Percentiles rank a stretch among this genome's conserved stretches.
Evolutionary conservation across 208 protist species (phyloP).

Genomic region (Phytomonas sp.): DNA sequence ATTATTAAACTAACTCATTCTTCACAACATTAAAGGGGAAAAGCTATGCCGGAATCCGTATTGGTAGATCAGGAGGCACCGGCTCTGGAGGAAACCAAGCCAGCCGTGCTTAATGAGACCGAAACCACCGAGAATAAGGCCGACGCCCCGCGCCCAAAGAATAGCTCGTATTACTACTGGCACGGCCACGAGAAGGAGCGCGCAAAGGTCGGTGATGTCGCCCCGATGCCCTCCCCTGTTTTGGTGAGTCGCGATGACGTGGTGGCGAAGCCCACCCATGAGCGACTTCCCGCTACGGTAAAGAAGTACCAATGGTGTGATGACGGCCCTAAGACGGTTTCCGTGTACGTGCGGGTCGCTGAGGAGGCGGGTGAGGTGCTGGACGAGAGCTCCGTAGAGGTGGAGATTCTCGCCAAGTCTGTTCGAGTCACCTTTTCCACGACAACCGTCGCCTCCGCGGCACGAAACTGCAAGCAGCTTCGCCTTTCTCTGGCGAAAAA

Average conservation of each 20-base stretch:
- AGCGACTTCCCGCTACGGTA: conserved; percentile 16
- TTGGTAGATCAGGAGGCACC: no score
- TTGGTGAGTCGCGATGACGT: conserved; percentile 41
- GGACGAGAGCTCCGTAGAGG: conserved; percentile 21
- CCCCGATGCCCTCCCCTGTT: conserved; percentile 57
- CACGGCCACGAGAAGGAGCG: conserved; percentile 81
- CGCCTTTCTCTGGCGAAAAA: conserved; percentile 31
- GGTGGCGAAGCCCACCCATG: conserved; percentile 5
- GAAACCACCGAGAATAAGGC: neutral
- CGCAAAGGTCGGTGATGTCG: conserved; percentile 71
- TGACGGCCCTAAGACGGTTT: conserved; percentile 35
- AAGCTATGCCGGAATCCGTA: no score
- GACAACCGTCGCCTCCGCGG: conserved; percentile 5
- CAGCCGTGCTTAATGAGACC: no score
- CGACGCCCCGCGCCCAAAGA: conserved; percentile 16
- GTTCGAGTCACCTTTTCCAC: conserved; percentile 30
- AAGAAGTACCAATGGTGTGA: conserved; percentile 77
- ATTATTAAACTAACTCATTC: no score
- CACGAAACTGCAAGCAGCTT: conserved; percentile 21
- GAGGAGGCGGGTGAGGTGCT: conserved; percentile 32
- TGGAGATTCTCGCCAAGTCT: conserved; percentile 26
- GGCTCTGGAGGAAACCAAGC: no score
- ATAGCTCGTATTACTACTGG: conserved; percentile 84
- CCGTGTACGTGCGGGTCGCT: conserved; percentile 34
- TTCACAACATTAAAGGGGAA: no score